Evolutionary conservation across 805 yeast genomes (phyloP), one percentile per base, ranked within the genome.

Genomic region (Henningerozyma blattae): DNA sequence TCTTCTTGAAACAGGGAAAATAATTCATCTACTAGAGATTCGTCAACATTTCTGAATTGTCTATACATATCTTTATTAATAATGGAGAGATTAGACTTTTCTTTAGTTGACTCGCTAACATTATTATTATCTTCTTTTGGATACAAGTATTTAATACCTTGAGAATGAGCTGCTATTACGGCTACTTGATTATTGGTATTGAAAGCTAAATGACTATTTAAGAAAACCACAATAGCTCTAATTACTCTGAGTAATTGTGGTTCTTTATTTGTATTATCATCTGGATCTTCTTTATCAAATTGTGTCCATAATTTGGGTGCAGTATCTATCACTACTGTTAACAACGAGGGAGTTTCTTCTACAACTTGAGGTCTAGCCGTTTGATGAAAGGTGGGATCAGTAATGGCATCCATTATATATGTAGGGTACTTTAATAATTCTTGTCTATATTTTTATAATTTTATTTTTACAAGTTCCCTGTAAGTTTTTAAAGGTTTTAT

Each of bases 161-260:
- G 57, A 2, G 84, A 70, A 43, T 84, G 80, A 15, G 84, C 77
- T 1, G 84, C 80, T 27, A 87, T 70, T 13, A 89, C 72, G 2
- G 91, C 80, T 8, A 89, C 93, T 48, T 72, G 72, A 54, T 91
- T 91, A 25, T 86, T 74, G 44, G 81, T 82, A 55, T 83, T 83
- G 33, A 84, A 65, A 0, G 97, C 77, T 31, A 91, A 54, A 54
- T 91, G 98, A 2, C 94, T 86, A 54, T 91, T 91, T 33, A 87
- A 54, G 47, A 80, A 76, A 17, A 91, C 85, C 22, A 85, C 56
- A 7, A 87, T 49, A 2, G 87, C 64, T 41, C 79, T 69, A 5
- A 80, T 55, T 6, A 79, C 74, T 25, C 22, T 26, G 6, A 24
- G 6, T 12, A 24, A 15, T 24, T 24, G 27, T 9, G 27, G 27